Base-by-base conservation (phyloP, 345 rosid genomes). In the Pseudoturritis turrita region DNA sequence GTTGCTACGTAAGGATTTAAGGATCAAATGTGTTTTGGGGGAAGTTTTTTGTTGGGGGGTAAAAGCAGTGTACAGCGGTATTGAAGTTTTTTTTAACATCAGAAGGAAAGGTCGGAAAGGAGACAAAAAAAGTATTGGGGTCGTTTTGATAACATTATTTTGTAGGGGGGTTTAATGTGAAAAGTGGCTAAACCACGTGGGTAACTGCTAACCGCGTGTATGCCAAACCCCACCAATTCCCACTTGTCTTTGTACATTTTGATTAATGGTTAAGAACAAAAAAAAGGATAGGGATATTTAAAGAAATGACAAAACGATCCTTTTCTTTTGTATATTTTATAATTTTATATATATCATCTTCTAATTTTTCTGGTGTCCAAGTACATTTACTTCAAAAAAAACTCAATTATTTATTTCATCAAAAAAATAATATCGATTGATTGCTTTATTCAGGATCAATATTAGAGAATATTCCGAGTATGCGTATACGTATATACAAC, bases 1-100 rank as follows among this genome's bases (percentile, higher is more conserved):
- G 89, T 87, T 11, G 82, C 89, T 59, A 83, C 84, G 47, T 84
- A 56, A 77, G 25, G 41, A 47, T 5, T 3, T 18, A 7, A 28
- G 8, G 18, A 22, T n/a, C 31, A 9, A 19, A 6, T 7, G 18
- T 29, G 29, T 29, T 29, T 21, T 52, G 44, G 54, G 62, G 36
- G 41, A 10, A n/a, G 17, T 14, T 28, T 64, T 65, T 64, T 49
- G n/a, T 22, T n/a, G n/a, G n/a, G 29, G 55, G 51, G 62, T 39
- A 49, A 70, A 70, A 36, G 67, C 49, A 70, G 56, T 71, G 75
- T 71, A 71, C 68, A 59, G 75, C 65, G 68, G 75, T 18, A 71
- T 17, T 13, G 14, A 37, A 71, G 22, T 7, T 44, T 35, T 7
- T 44, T 35, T 56, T 56, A 57, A 33, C 64, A 68, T 56, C 64